A percentile compares a stretch with the other conserved stretches of the same genome.
Evolutionary conservation across 1,284 basidiomycete genomes (phyloP).

Genomic region (Apiotrichum montevideense): DNA sequence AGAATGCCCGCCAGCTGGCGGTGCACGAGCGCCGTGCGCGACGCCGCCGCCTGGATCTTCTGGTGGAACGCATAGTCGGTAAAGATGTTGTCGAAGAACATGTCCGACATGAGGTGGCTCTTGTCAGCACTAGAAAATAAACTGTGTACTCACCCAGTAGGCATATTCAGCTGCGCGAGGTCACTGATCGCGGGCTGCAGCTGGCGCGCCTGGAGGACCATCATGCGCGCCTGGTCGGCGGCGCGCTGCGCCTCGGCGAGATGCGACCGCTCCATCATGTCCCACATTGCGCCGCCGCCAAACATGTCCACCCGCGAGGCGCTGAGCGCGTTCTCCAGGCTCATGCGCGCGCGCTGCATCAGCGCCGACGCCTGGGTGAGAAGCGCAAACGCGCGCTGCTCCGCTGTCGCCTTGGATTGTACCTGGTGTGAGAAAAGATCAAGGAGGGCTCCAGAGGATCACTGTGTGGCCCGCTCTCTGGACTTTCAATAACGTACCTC

Average conservation of each 20-base stretch:
- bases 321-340: not conserved
- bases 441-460: no score
- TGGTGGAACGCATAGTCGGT: conserved; percentile 19
- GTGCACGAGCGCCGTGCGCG: not conserved
- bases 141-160: conserved; percentile 11
- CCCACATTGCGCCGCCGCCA: conserved; percentile 8
- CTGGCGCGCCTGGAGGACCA: conserved; percentile 15
- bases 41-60: conserved; percentile 11
- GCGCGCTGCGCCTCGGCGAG: conserved; percentile 18
- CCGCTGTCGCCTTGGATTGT: conserved; percentile 12
- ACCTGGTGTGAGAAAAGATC: not conserved
- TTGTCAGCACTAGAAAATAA: not conserved
- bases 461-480: no score
- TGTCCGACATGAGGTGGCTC: conserved; percentile 17
- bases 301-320: conserved; percentile 3
- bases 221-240: conserved; percentile 15
- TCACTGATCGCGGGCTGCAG: conserved; percentile 14
- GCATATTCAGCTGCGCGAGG: conserved; percentile 7
- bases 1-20: not conserved
- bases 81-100: conserved; percentile 24
- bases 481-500: not conserved
- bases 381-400: conserved; percentile 12
- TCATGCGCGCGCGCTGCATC: conserved; percentile 1
- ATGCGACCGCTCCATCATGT: conserved; percentile 17
- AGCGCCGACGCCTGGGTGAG: conserved; percentile 7